These are phyloP conservation scores for Phlebiopsis gigantea DNA, from an alignment of 768 basidiomycete species.

Conservation along the genomic window DNA sequence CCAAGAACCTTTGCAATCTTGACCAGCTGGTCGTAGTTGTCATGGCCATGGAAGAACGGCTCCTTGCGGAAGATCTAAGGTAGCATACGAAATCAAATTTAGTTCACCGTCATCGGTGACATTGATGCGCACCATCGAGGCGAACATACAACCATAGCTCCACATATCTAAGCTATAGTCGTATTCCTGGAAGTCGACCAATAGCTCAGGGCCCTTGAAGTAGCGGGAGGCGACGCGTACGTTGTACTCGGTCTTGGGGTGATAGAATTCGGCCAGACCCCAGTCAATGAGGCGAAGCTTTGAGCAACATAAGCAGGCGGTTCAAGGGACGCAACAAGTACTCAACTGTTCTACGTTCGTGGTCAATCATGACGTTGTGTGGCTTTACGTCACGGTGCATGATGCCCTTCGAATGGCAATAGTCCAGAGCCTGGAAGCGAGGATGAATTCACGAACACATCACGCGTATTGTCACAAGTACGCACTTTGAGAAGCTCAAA, in stretches of 20 bases:
- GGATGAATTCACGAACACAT: neutral
- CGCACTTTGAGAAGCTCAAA: conserved; percentile 87
- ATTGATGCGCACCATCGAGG: conserved; percentile 77
- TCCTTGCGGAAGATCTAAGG: conserved; percentile 95
- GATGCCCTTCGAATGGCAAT: conserved; percentile 96
- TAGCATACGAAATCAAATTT: neutral
- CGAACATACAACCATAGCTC: conserved; percentile 99
- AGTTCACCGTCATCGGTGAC: neutral
- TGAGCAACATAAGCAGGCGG: neutral
- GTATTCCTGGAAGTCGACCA: conserved; percentile 98
- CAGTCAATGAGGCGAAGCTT: conserved; percentile 96
- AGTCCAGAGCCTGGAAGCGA: conserved; percentile 75
- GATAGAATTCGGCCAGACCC: conserved; percentile 98
- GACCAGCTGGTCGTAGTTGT: conserved; percentile 97
- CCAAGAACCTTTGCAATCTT: conserved; percentile 98
- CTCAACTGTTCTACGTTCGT: conserved; percentile 85
- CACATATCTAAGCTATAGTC: conserved; percentile 99
- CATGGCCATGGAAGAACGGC: conserved; percentile 98
- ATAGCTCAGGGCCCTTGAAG: conserved; percentile 95
- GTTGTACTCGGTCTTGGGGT: conserved; percentile 96
- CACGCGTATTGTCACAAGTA: neutral
- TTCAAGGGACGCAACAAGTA: neutral
- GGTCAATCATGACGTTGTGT: conserved; percentile 99
- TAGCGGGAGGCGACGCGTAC: conserved; percentile 96
- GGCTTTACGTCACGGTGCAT: conserved; percentile 99